Evolutionary conservation across 2,329 filamentous ascomycete genomes (phyloP).

Genomic region (Arthrinium phaeospermum): DNA sequence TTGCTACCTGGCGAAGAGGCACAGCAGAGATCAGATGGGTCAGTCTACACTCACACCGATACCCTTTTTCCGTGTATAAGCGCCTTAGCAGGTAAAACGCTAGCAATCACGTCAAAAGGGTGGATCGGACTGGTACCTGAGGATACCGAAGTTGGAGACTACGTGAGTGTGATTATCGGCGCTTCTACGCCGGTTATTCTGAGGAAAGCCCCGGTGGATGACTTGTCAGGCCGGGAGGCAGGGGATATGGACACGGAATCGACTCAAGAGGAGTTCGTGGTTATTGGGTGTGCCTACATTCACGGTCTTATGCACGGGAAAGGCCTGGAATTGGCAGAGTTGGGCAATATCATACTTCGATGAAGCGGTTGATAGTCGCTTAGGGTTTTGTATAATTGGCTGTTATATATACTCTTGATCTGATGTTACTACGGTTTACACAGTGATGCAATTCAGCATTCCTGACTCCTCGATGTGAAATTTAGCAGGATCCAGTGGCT

Average conservation of each 20-base stretch:
- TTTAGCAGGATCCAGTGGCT: no score
- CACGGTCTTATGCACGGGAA: neutral
- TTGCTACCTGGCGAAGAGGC: neutral
- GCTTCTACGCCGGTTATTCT: neutral
- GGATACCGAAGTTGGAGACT: neutral
- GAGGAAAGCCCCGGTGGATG: neutral
- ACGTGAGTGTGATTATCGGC: neutral
- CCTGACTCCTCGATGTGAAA: no score
- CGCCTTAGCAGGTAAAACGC: no score
- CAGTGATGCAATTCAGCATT: no score
- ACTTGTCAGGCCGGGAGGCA: no score
- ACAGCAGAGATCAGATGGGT: neutral
- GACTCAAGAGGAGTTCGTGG: neutral
- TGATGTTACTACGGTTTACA: no score
- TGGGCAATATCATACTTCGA: neutral
- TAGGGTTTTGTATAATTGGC: no score
- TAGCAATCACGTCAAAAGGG: neutral
- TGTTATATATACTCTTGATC: no score
- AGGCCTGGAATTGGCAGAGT: neutral
- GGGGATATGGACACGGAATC: neutral
- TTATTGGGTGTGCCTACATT: neutral
- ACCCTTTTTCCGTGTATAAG: neutral
- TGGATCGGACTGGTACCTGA: neutral
- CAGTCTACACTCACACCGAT: neutral
- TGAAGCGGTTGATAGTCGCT: neutral